Conservation (phyloP, 805 yeast species). For the Spathaspora arborariae region DNA sequence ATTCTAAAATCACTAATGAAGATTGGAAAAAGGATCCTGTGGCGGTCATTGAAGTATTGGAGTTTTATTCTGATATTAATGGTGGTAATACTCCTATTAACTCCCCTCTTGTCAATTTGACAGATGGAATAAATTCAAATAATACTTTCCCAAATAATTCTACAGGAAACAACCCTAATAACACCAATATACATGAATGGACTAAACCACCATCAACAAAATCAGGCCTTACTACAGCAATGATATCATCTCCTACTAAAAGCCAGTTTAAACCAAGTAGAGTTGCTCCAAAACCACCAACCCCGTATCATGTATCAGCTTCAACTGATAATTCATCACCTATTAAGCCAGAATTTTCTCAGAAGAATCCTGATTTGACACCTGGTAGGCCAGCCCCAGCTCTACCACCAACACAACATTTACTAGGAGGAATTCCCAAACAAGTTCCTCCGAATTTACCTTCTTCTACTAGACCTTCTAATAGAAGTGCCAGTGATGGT, state of each 20-base stretch:
- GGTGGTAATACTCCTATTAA: conserved; percentile 34
- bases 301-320: conserved; percentile 31
- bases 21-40: conserved; percentile 63
- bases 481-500: conserved; percentile 2
- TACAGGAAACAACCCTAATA: not conserved
- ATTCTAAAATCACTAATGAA: conserved; percentile 57
- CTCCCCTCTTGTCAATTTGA: conserved; percentile 17
- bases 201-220: conserved; percentile 11
- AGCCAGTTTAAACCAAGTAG: conserved; percentile 30
- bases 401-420: conserved; percentile 34
- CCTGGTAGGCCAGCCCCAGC: conserved; percentile 57
- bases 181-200: not conserved
- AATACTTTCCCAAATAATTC: not conserved
- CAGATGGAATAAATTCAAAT: not conserved
- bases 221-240: conserved; percentile 33
- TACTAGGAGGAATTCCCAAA: conserved; percentile 16
- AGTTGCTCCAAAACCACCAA: conserved; percentile 43
- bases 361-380: conserved; percentile 24
- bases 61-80: conserved; percentile 48
- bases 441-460: conserved; percentile 32
- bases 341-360: conserved; percentile 23
- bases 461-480: conserved; percentile 13
- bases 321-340: conserved; percentile 9
- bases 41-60: conserved; percentile 59
- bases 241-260: conserved; percentile 32